Evolutionary conservation across 106 monocot genomes (phyloP), one percentile per base, ranked within the genome.

Genomic region (Dendrobium catenatum): DNA sequence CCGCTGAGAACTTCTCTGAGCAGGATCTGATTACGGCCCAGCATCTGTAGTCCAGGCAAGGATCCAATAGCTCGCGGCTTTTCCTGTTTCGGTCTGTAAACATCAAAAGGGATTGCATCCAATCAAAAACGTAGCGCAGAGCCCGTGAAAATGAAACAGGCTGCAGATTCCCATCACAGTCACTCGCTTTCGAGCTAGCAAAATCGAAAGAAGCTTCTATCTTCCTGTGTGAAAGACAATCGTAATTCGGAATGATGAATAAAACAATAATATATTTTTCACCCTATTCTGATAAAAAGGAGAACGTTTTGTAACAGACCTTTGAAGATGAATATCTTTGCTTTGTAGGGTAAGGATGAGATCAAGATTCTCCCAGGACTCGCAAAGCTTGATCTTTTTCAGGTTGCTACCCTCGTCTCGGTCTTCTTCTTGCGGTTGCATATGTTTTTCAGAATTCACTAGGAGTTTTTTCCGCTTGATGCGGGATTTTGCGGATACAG

Each of bases 21-120:
- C 94, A 94, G 72, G 89, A 91, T 74, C 68, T 89, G 15, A 98
- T 82, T 15, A 91, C 31, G 19, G 11, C 82, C 98, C 98, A 98
- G 54, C 87, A 87, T 82, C 92, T 89, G 42, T 77, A 79, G 81
- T 98, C 94, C 76, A 93, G 85, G 67, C 84, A 90, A 51, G 85
- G 77, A 61, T 89, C 91, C 29, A 29, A 82, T 59, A 55, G 40
- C 29, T 82, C 87, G 10, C 76, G 78, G 64, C 24, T 76, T 27
- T 81, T 82, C 20, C 68, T 86, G 43, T 59, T 84, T 2, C 82
- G 75, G 31, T 89, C 83, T 5, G 79, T 56, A 22, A 84, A 82
- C 55, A 89, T 92, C 85, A 97, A 86, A 46, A 86, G 15, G 15
- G 81, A 77, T 37, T 97, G 94, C 9, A 91, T 68, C 94, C 92